Base-by-base conservation (phyloP, 768 basidiomycete genomes). In the Boletus coccyginus region DNA sequence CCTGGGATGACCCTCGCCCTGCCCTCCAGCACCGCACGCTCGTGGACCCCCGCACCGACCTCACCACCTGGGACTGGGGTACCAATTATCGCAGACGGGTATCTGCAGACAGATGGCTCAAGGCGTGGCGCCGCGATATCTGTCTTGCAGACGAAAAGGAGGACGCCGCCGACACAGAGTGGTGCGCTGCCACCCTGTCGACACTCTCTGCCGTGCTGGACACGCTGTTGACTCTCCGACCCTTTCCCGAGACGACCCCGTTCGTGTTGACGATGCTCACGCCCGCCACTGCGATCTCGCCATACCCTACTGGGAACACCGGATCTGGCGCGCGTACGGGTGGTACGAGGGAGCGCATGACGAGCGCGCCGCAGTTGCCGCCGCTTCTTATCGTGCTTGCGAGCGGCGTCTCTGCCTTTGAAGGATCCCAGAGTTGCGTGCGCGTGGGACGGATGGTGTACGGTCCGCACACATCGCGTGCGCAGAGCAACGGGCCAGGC, bases 1-100 rank as follows among this genome's bases (percentile, higher is more conserved):
- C 68, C 2, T 83, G 81, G 64, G 82, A 83, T 53, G 80, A 83
- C 53, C 82, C 81, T 0, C 68, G 79, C 33, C 62, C 65, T 12
- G 73, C 72, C 8, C 58, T 70, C 31, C 54, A 58, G 31, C 66
- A 74, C 16, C 49, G 68, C 16, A 57, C 61, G 6, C 59, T 62
- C 17, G 19, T 74, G 8, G 67, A 68, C 29, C 65, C 67, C 29
- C 62, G 67, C 19, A 50, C 59, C 24, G 57, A 64, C 21, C 52
- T 57, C 51, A 24, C 53, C 35, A 4, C 36, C 2, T 67, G 58
- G 50, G 53, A 73, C 50, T 71, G 62, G 65, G 65, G 65, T 9
- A 47, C 14, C 1, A 59, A 70, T 32, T 70, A 70, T 24, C 65
- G 62, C 17, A 47, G 56, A 33, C 67, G 69, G 5, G 55, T 69